Evolutionary conservation across 2,329 filamentous ascomycete genomes (phyloP), one percentile per base, ranked within the genome.

Genomic region (Sarocladiaceae sp.): DNA sequence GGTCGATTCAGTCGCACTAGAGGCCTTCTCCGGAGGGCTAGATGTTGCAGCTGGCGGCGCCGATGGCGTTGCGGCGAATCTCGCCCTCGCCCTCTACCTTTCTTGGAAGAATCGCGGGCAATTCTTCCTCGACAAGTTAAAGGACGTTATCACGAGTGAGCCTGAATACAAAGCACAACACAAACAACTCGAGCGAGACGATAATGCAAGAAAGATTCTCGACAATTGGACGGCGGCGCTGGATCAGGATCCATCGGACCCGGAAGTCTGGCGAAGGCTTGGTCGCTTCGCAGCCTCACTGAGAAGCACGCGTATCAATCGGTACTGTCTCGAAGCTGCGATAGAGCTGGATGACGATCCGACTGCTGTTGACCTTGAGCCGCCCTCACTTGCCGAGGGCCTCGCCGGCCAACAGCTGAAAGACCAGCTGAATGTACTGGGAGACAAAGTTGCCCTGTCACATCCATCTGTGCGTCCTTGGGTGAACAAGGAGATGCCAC

Each of bases 41-140:
- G 80, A 81, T 51, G 70, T 77, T 7, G 73, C 79, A 23, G 79
- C 80, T 25, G 80, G 80, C 53, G 82, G 84, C 48, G 81, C 82
- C 47, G 90, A 95, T 57, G 86, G 83, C 25, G 83, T 84, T 2
- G 89, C 86, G 15, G 94, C 87, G 63, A 93, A 87, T 47, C 74
- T 97, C 10, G 86, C 90, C 0, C 92, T 97, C 63, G 91, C 95
- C 11, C 78, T 97, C 18, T 97, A 96, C 62, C 79, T 99, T 7
- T 88, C 93, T 1, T 90, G 95, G 75, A 99, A 97, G 69, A 99
- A 97, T 61, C 86, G 93, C 70, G 94, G 91, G 37, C 90, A 97
- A 63, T 97, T 96, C 64, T 75, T 87, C 53, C 75, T 99, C n/a
- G 93, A 99, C 52, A 69, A 65, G 50, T 58, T 69, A 3, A 71